phyloP scores from a whole-genome alignment of 1,139 yeast genomes.

The Hansenula lynferdii region DNA sequence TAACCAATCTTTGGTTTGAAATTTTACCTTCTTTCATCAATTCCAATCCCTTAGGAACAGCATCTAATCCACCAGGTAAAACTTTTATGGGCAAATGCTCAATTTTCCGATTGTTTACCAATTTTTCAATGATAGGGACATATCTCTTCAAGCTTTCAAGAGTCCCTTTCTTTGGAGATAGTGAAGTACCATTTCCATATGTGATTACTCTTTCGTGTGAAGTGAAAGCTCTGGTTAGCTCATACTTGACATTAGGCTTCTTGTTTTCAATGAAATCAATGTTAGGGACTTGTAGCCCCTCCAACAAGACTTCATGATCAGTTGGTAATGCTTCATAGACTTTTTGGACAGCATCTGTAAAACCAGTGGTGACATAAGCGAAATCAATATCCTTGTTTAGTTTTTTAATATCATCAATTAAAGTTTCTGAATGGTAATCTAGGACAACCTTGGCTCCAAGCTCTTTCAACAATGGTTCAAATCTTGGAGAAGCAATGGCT shows the following conservation, averaged over 20 bases:
- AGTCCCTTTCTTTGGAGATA: conserved; percentile 4
- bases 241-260: conserved; percentile 5
- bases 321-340: conserved; percentile 5
- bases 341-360: conserved; percentile 1
- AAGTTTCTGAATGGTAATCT: conserved; percentile 32
- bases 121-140: conserved; percentile 1
- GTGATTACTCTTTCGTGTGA: conserved; percentile 6
- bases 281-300: conserved; percentile 6
- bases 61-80: conserved; percentile 26
- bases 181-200: conserved; percentile 5
- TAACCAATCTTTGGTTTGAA: conserved; percentile 28
- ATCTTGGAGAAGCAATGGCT: conserved; percentile 40
- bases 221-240: conserved; percentile 12
- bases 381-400: conserved; percentile 26
- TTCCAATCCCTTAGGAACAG: conserved; percentile 25
- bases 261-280: conserved; percentile 1
- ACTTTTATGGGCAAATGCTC: conserved; percentile 26
- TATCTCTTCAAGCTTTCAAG: conserved; percentile 5
- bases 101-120: conserved; percentile 19
- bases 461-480: conserved; percentile 30
- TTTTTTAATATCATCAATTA: conserved; percentile 24
- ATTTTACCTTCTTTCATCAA: conserved; percentile 24
- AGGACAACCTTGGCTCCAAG: conserved; percentile 35
- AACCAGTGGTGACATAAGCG: conserved; percentile 31
- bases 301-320: conserved; percentile 4